Evolutionary conservation across 257 asterid species (phyloP).

Genomic region (Fraxinus cuspidata): DNA sequence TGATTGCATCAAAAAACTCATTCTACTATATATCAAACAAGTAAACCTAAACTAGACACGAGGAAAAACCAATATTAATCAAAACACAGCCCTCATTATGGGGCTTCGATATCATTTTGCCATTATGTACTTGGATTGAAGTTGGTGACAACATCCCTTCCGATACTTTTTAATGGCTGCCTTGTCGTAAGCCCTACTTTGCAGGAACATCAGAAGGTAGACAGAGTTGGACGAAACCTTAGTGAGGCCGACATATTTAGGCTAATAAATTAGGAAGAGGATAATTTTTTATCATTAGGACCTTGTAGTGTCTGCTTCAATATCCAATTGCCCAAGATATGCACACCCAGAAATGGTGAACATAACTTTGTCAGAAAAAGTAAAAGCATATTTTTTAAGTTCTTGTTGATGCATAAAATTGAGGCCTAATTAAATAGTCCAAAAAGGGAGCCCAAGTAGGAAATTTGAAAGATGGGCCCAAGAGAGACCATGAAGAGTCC

Average conservation of each 20-base stretch:
- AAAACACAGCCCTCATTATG: conserved; percentile 34
- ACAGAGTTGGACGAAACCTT: conserved; percentile 29
- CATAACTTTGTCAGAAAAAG: too few species aligned
- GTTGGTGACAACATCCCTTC: conserved; percentile 72
- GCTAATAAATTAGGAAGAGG: conserved; percentile 27
- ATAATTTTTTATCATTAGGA: conserved; percentile 30
- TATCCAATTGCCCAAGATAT: too few species aligned
- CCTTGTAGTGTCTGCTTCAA: conserved; percentile 36
- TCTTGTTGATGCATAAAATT: too few species aligned
- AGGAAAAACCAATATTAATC: too few species aligned
- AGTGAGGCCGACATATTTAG: conserved; percentile 26
- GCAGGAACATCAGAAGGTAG: conserved; percentile 35
- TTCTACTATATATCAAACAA: not conserved
- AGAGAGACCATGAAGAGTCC: too few species aligned
- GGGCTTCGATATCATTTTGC: conserved; percentile 29
- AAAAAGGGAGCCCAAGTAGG: too few species aligned
- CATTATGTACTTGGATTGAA: conserved; percentile 58
- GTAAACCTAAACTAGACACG: not conserved
- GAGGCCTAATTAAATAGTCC: too few species aligned
- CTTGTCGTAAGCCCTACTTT: conserved; percentile 71
- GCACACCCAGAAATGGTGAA: too few species aligned
- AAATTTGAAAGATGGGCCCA: too few species aligned
- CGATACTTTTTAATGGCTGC: conserved; percentile 65
- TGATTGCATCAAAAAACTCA: conserved; percentile 6
- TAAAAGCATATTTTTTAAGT: too few species aligned